Base-by-base conservation (phyloP, 2,329 filamentous ascomycete genomes). In the Bipolaris cookei region DNA sequence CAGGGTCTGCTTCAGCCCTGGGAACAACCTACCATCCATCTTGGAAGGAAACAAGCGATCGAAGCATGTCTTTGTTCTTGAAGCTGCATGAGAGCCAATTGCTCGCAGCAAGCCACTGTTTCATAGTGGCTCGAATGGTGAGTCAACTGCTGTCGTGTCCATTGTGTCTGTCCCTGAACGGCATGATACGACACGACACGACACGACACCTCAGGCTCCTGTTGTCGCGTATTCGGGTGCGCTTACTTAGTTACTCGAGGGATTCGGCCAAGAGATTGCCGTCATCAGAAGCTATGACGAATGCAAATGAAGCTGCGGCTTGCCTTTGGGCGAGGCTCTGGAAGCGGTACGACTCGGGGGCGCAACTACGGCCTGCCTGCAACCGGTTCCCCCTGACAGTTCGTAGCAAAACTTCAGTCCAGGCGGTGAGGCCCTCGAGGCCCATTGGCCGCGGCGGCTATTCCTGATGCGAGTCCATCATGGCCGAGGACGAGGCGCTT, bases 391-490 rank as follows among this genome's bases (percentile, higher is more conserved):
- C 64, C 65, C 59, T 66, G 62, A 58, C 62, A 58, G 58, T 56
- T 58, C 50, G 50, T 56, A 56, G 49, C 50, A 45, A 56, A 57
- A 38, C 23, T 55, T 54, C 62, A 54, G 45, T 62, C 54, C 62
- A 66, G 65, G 72, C 72, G 71, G 72, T 74, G 72, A 67, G 62
- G 49, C 59, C 34, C 57, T 53, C 7, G 16, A 34, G 21, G 50
- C 32, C 56, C 50, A 74, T 71, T 73, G 69, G 71, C 42, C 57
- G 52, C 41, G 3, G 42, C 57, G 49, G 56, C 49, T 51, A 56
- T 57, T 54, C 25, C 28, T 56, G 53, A 52, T 57, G 52, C 53
- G 39, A 61, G 50, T 44, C 54, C 20, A 59, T 41, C 32, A n/a
- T 55, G 47, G 51, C 53, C 55, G 61, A 64, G 46, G 54, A 47